Evolutionary conservation across 805 yeast genomes (phyloP).

Genomic region (Hanseniaspora opuntiae): DNA sequence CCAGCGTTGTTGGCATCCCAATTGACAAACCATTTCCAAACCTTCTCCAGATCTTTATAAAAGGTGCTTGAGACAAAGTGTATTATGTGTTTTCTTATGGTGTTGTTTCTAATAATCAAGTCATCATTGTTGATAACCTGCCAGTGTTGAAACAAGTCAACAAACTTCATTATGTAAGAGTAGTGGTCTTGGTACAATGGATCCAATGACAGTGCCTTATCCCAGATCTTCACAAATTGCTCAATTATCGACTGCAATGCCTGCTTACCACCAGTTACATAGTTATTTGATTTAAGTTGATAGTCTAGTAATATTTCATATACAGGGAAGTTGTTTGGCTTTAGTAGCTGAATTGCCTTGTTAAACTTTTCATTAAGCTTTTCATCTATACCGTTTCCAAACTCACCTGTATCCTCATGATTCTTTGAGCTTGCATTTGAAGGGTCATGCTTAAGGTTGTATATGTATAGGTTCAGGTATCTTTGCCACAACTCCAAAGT

Average conservation of each 20-base stretch:
- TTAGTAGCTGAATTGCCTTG: slow-evolving; percentile 3
- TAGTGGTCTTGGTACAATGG: slow-evolving; percentile 2
- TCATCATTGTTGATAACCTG: slow-evolving; percentile 8
- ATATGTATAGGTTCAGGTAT: slow-evolving; percentile 3
- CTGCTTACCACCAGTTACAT: slow-evolving; percentile 5
- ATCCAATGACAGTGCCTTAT: slow-evolving; percentile 3
- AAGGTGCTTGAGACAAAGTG: slow-evolving; percentile 5
- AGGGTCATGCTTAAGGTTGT: background rate
- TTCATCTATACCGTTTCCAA: slow-evolving; percentile 3
- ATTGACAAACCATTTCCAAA: slow-evolving; percentile 11
- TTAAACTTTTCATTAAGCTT: background rate
- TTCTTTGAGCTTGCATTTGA: background rate
- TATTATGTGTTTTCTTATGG: slow-evolving; percentile 8
- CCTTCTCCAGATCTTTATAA: slow-evolving; percentile 7
- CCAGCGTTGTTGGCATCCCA: slow-evolving; percentile 11
- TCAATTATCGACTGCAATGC: slow-evolving; percentile 8
- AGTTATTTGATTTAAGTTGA: slow-evolving; percentile 2
- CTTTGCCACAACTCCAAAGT: slow-evolving; percentile 7
- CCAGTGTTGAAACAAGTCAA: slow-evolving; percentile 10
- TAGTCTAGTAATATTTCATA: slow-evolving; percentile 6
- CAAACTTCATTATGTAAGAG: slow-evolving; percentile 3
- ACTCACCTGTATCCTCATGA: background rate
- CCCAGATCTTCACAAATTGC: slow-evolving; percentile 10
- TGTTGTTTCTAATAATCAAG: slow-evolving; percentile 6
- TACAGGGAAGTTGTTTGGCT: slow-evolving; percentile 7